These are phyloP conservation scores for Pulveroboletus ravenelii DNA, from an alignment of 768 basidiomycete species.

Conservation along the genomic window DNA sequence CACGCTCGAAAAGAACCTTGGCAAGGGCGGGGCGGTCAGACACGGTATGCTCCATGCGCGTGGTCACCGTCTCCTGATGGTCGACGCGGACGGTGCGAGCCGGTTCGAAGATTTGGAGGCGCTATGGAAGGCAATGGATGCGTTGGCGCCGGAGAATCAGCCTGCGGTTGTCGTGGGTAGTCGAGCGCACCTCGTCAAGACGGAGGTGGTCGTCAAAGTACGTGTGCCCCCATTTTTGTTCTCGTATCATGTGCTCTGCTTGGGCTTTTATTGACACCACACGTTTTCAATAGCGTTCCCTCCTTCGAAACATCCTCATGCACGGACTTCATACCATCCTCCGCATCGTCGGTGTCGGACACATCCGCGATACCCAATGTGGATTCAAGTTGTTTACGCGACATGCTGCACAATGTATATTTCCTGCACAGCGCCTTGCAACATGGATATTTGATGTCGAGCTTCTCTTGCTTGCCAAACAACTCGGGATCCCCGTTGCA, in stretches of 20 bases:
- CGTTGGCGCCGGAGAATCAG: constrained; percentile 42
- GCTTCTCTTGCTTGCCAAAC: constrained; percentile 78
- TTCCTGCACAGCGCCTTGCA: constrained; percentile 80
- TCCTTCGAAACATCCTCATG: constrained; percentile 90
- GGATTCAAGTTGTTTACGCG: constrained; percentile 97
- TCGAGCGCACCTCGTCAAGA: constrained; percentile 86
- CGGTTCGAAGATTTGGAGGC: constrained; percentile 77
- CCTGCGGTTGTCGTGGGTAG: constrained; percentile 79
- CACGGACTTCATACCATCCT: constrained; percentile 88
- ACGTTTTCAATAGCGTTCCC: constrained; percentile 59
- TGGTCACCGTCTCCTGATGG: constrained; percentile 79
- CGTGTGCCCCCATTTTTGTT: neutral
- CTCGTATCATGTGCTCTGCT: neutral
- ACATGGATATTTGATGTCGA: constrained; percentile 99
- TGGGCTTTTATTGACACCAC: neutral
- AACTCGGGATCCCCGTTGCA: constrained; percentile 67
- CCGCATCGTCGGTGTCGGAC: constrained; percentile 81
- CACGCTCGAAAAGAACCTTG: constrained; percentile 72
- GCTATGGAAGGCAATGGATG: constrained; percentile 75
- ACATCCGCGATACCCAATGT: constrained; percentile 93
- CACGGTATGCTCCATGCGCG: constrained; percentile 86
- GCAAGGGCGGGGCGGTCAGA: constrained; percentile 90
- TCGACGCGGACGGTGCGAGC: constrained; percentile 93
- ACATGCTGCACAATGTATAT: constrained; percentile 71
- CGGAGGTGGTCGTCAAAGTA: constrained; percentile 92